Conservation (phyloP, 306 rosid species). For the Citrullus colocynthis region DNA sequence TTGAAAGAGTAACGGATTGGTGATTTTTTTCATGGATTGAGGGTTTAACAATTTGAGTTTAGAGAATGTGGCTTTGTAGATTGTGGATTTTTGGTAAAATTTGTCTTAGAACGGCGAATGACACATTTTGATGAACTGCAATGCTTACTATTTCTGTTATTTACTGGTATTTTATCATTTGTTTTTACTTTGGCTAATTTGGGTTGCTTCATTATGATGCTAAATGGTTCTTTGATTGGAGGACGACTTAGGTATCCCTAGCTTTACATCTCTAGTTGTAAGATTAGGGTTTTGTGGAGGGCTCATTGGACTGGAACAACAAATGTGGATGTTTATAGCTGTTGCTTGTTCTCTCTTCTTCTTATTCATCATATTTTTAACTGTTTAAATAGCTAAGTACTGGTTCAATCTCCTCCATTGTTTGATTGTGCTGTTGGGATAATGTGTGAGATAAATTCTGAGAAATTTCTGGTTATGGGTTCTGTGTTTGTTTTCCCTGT, state of each 20-base stretch:
- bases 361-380: neutral
- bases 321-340: neutral
- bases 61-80: constrained; percentile 19
- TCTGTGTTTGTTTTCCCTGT: neutral
- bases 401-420: neutral
- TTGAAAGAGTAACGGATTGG: neutral
- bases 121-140: neutral
- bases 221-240: neutral
- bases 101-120: neutral
- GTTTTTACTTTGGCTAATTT: neutral
- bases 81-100: constrained; percentile 2
- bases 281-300: neutral
- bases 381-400: neutral
- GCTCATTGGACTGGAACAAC: neutral
- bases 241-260: neutral
- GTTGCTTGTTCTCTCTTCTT: neutral
- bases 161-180: neutral
- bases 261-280: neutral
- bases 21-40: neutral
- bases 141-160: neutral
- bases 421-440: neutral
- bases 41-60: constrained; percentile 3
- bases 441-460: neutral
- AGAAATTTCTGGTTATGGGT: constrained; percentile 1
- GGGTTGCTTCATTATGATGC: neutral